Evolutionary conservation across 1,139 yeast species (phyloP), one percentile per base, ranked within the genome.

Genomic region (Saccharomycopsis hybrid): DNA sequence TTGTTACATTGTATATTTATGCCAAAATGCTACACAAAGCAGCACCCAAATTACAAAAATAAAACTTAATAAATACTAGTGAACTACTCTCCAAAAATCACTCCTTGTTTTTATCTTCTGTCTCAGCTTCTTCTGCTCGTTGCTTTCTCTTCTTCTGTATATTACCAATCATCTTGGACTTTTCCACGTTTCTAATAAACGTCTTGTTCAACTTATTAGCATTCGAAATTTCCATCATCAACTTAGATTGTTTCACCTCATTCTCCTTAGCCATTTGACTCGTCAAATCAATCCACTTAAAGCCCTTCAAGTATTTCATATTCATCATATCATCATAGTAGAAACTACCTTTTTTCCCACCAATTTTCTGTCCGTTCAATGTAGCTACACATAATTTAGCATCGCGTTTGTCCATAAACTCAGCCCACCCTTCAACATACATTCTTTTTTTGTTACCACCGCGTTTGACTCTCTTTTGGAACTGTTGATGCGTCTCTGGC

Each of bases 371-470:
- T 8, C 96, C 96, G 62, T 92, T 94, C 59, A 94, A 69, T 0
- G 97, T 85, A 5, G 73, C 72, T 3, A 95, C 96, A 55, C 96
- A 90, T 32, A 88, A 66, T 64, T 92, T 92, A 1, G 98, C 98
- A 60, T 89, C 86, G 59, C 76, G 77, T 63, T 92, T 92, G 61
- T 80, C 78, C 18, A 76, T 70, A 67, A 87, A 94, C 66, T 92
- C 99, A 5, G 87, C 94, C 99, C 99, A 92, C 5, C 98, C 99
- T 70, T 94, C 98, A 18, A 85, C 86, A 62, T 78, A 94, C 65
- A 78, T 84, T 62, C 77, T 77, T 68, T 90, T 90, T 67, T 88
- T 89, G 65, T 92, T 94, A n/a, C 98, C 98, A 13, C 97, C 97
- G 56, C 80, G 78, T 59, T 85, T 85, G 18, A 86, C 81, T 60